Evolutionary conservation across 352 stramenopile genomes (phyloP).

Genomic region (Phytopythium montanum): DNA sequence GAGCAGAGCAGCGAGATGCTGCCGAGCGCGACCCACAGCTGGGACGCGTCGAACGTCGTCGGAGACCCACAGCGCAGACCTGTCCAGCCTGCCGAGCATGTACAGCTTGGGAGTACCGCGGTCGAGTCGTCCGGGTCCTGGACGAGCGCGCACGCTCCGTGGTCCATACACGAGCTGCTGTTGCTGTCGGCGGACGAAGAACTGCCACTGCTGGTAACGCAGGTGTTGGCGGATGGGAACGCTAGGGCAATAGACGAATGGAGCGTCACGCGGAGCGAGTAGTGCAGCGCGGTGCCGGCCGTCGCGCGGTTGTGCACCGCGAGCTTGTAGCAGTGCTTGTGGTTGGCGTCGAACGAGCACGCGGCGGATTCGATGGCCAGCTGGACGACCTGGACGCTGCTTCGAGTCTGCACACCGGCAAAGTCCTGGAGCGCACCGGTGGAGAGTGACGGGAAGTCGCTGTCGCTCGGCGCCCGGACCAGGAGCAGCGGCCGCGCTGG

Average conservation of each 20-base stretch:
- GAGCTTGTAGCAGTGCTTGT: conserved; percentile 67
- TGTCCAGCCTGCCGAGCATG: conserved; percentile 57
- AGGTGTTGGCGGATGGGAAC: conserved; percentile 12
- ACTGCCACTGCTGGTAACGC: neutral
- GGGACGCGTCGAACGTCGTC: conserved; percentile 40
- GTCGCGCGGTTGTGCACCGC: conserved; percentile 61
- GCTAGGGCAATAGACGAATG: conserved; percentile 19
- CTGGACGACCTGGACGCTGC: conserved; percentile 28
- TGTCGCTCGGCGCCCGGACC: conserved; percentile 40
- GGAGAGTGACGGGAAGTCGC: conserved; percentile 50
- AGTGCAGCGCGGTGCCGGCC: conserved; percentile 40
- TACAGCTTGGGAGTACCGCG: conserved; percentile 26
- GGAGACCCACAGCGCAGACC: conserved; percentile 61
- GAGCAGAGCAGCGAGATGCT: conserved; percentile 55
- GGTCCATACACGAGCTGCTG: conserved; percentile 43
- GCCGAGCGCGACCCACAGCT: conserved; percentile 54
- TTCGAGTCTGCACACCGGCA: conserved; percentile 19
- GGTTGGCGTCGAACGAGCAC: conserved; percentile 31
- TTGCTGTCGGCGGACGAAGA: neutral
- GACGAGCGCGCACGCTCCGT: conserved; percentile 47
- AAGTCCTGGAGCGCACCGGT: conserved; percentile 51
- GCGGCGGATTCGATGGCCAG: conserved; percentile 33
- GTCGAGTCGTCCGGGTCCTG: conserved; percentile 1
- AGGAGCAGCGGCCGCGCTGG: conserved; percentile 54
- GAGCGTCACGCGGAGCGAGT: conserved; percentile 36